phyloP scores from a whole-genome alignment of 768 basidiomycete species.

The Goffeauzyma gilvescens region DNA sequence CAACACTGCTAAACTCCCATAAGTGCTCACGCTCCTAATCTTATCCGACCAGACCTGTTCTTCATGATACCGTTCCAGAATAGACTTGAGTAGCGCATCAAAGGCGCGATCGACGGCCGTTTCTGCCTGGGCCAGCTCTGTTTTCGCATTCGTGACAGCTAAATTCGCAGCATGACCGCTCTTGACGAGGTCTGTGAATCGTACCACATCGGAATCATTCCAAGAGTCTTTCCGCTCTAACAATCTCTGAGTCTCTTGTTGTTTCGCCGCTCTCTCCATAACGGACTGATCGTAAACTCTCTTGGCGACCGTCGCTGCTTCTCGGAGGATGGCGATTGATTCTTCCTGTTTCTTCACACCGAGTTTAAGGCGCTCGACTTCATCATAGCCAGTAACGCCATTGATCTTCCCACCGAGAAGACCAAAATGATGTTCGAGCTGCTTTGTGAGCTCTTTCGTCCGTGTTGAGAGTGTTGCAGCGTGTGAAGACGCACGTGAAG shows the following conservation, averaged over 20 bases:
- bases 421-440: conserved; percentile 37
- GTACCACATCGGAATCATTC: conserved; percentile 67
- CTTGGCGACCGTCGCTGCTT: conserved; percentile 55
- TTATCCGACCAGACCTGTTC: conserved; percentile 99
- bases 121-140: conserved; percentile 49
- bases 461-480: too few species aligned
- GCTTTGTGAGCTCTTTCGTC: not conserved
- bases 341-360: conserved; percentile 56
- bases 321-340: conserved; percentile 47
- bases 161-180: conserved; percentile 76
- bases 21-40: conserved; percentile 83
- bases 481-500: too few species aligned
- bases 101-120: conserved; percentile 70
- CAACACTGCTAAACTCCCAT: conserved; percentile 68
- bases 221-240: conserved; percentile 83
- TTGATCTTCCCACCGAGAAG: conserved; percentile 63
- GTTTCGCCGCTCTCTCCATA: conserved; percentile 58
- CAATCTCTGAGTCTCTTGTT: conserved; percentile 89
- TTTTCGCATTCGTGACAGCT: conserved; percentile 53
- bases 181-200: conserved; percentile 76
- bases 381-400: conserved; percentile 73
- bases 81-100: conserved; percentile 61
- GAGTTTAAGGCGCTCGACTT: conserved; percentile 51
- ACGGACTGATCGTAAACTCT: conserved; percentile 57
- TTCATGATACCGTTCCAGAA: conserved; percentile 77